Base-by-base conservation (phyloP, 2,329 filamentous ascomycete genomes). In the Rhynchosporium secalis region DNA sequence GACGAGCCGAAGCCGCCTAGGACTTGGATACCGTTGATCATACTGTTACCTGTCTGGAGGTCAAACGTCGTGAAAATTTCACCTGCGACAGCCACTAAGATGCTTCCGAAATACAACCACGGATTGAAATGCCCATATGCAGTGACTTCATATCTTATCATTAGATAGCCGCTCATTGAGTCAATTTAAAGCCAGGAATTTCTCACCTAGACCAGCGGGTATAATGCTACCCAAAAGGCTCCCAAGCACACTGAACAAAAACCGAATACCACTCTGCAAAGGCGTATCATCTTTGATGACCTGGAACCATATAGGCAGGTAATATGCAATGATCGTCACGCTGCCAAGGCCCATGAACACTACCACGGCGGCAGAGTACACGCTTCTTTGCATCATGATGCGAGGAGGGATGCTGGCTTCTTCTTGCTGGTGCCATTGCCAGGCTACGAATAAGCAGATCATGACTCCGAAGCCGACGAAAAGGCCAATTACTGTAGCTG, bases 1-100 rank as follows among this genome's bases (percentile, higher is more conserved):
- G 63, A 61, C 7, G 61, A 41, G 15, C 65, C 68, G 2, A 64
- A 43, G 71, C 92, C 83, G 58, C 95, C 79, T 61, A 92, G 75
- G 5, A 70, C 55, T 54, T 66, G 65, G 10, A 66, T 65, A 1
- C 68, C 68, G 33, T 66, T 66, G 10, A 68, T 66, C 63, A 64
- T 65, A 1, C 51, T 2, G 45, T 61, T 61, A 1, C 59, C 56
- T 13, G 61, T 66, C 15, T 58, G 46, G 45, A 67, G 41, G 12
- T 65, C 58, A 38, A 59, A 68, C 1, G 67, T 69, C 8, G 67
- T 61, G 33, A 66, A 60, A 2, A 69, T 33, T 12, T 64, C 66
- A 3, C 52, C 52, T 9, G 57, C 45, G 26, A 69, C 61, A 15
- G 66, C 58, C 4, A 59, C 38, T 10, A 63, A 36, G 0, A 46